Conservation (phyloP, 345 rosid species). For the Citrus mangshanensis region DNA sequence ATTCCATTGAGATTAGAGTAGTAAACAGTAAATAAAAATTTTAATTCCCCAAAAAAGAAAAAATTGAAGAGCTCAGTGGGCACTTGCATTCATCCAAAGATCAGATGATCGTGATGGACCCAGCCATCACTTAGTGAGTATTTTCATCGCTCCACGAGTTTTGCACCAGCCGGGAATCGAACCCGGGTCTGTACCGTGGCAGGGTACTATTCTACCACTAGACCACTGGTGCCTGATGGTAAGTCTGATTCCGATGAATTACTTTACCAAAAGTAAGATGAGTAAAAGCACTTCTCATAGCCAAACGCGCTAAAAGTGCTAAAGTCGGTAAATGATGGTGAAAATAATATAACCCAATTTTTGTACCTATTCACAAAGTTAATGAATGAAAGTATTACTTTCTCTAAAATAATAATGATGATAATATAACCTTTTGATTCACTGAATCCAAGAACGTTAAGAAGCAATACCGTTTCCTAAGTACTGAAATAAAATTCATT, state of each 20-base stretch:
- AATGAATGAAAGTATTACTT: too few species aligned
- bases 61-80: background rate
- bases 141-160: background rate
- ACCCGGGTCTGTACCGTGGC: conserved; percentile 56
- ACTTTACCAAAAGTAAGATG: accelerated
- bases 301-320: too few species aligned
- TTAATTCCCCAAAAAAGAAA: too few species aligned
- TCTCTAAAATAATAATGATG: too few species aligned
- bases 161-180: conserved; percentile 57
- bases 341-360: too few species aligned
- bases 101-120: background rate
- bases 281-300: too few species aligned
- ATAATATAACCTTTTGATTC: too few species aligned
- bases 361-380: too few species aligned
- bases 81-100: background rate
- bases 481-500: background rate
- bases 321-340: too few species aligned
- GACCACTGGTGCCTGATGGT: conserved; percentile 32
- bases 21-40: background rate
- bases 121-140: background rate
- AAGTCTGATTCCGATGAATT: accelerated
- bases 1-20: background rate
- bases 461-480: background rate
- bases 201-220: conserved; percentile 58
- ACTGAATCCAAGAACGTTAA: background rate